Base-by-base conservation (phyloP, 805 yeast species). In the Cyberlindnera mrakii region DNA sequence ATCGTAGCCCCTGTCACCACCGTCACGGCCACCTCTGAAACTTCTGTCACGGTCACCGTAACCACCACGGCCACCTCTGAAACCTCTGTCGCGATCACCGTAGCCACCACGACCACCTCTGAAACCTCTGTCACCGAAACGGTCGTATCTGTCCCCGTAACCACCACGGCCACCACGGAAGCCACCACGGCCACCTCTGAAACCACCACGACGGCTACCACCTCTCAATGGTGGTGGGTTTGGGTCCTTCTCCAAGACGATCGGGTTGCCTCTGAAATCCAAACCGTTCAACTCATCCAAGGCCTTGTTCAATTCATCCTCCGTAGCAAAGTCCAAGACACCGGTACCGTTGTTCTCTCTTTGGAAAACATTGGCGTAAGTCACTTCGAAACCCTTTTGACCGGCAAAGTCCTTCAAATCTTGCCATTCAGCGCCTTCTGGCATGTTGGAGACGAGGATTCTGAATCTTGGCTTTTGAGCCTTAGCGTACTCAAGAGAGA, bases 341-440 rank as follows among this genome's bases (percentile, higher is more conserved):
- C 74, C 74, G 42, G 71, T 66, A 52, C 72, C 72, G 46, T 67
- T 68, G 43, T 66, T 66, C 47, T 70, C 74, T 59, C 72, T 65
- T 43, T 67, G 63, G 51, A 67, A 66, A 45, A 68, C 74, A 47
- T 68, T 66, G 41, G 74, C 62, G 52, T 82, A 84, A 30, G 82
- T 77, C 45, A 88, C 85, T 46, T 78, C 75, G 50, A 74, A 63
- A 49, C 75, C 78, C 65, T 78, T 83, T 48, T 84, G 89, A 62
- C 95, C 77, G 52, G 88, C 89, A 61, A 86, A 80, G 70, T 91
- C 98, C 71, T 89, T 85, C 60, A 85, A 75, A 58, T 84, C 91
- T 72, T 85, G 93, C 95, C 95, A 85, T 40, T 87, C 80, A 45
- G 85, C 74, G 49, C 81, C 80, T 54, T 81, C 84, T 54, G 90